Evolutionary conservation across 2,329 filamentous ascomycete species (phyloP).

Genomic region (Escovopsis sp.): DNA sequence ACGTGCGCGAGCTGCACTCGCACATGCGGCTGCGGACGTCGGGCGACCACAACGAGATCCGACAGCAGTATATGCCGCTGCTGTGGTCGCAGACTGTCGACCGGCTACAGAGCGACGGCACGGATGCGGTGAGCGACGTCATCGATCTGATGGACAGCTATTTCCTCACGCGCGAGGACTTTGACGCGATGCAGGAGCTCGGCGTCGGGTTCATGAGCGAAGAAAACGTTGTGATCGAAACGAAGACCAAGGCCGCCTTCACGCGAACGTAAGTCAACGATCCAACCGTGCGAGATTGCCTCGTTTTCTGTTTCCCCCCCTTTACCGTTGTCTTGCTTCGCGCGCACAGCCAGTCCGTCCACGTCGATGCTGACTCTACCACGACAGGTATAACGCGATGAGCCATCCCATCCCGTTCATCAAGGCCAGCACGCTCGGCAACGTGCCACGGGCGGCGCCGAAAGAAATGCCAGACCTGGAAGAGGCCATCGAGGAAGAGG

Average conservation of each 20-base stretch:
- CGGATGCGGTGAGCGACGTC: constrained; percentile 63
- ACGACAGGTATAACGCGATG: constrained; percentile 61
- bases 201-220: constrained; percentile 75
- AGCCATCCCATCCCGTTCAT: constrained; percentile 90
- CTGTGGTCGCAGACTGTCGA: constrained; percentile 72
- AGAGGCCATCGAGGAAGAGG: constrained; percentile 87
- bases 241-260: constrained; percentile 76
- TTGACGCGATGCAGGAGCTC: constrained; percentile 81
- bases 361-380: neutral
- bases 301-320: no score
- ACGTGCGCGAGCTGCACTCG: constrained; percentile 84
- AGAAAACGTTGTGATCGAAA: constrained; percentile 60
- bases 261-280: constrained; percentile 57
- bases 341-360: no score
- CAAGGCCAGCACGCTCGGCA: constrained; percentile 67
- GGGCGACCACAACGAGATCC: constrained; percentile 82
- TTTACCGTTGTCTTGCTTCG: no score
- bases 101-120: constrained; percentile 61
- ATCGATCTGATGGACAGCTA: constrained; percentile 97
- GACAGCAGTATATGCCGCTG: constrained; percentile 83
- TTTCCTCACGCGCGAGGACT: constrained; percentile 86
- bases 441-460: constrained; percentile 48
- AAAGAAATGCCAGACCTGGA: constrained; percentile 84
- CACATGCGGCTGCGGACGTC: constrained; percentile 89
- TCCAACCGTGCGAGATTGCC: no score